phyloP scores from a whole-genome alignment of 768 basidiomycete genomes.

The Leccinum obscurum region DNA sequence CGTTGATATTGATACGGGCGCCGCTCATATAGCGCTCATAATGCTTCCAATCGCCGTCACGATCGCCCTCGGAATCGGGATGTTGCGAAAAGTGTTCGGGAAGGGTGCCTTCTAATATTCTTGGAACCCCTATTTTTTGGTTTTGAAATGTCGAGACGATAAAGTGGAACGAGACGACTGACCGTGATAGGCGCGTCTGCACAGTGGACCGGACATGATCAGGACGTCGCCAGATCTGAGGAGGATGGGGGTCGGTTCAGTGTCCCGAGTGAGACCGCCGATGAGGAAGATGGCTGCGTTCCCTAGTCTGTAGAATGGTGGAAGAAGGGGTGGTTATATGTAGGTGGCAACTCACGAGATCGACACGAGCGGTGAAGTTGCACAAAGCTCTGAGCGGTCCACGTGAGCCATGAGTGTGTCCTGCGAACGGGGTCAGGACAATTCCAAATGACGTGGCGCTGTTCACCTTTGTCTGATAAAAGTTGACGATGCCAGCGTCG shows the following conservation, averaged over 20 bases:
- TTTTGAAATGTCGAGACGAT: not conserved
- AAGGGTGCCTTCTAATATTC: conserved; percentile 80
- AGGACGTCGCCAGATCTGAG: conserved; percentile 90
- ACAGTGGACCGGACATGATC: conserved; percentile 88
- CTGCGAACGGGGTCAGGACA: conserved; percentile 16
- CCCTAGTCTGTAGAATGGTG: conserved; percentile 60
- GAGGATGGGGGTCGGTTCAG: conserved; percentile 75
- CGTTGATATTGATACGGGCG: conserved; percentile 88
- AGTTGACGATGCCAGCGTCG: conserved; percentile 96
- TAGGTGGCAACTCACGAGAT: conserved; percentile 68
- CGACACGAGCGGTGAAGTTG: conserved; percentile 89
- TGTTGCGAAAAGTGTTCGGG: conserved; percentile 54
- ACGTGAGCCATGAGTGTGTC: conserved; percentile 97
- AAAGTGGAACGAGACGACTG: conserved; percentile 20
- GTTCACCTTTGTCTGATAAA: conserved; percentile 76
- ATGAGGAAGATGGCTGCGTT: conserved; percentile 89
- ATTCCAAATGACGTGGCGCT: not conserved
- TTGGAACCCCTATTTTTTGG: conserved; percentile 65
- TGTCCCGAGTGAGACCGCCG: conserved; percentile 78
- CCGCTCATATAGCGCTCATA: conserved; percentile 65
- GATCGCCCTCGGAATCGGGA: conserved; percentile 25
- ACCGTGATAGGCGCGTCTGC: conserved; percentile 93
- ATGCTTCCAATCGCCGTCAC: conserved; percentile 50
- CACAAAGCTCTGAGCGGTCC: conserved; percentile 94
- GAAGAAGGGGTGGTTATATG: not conserved